Evolutionary conservation across 768 basidiomycete genomes (phyloP).

Genomic region (Leccinum disarticulatum): DNA sequence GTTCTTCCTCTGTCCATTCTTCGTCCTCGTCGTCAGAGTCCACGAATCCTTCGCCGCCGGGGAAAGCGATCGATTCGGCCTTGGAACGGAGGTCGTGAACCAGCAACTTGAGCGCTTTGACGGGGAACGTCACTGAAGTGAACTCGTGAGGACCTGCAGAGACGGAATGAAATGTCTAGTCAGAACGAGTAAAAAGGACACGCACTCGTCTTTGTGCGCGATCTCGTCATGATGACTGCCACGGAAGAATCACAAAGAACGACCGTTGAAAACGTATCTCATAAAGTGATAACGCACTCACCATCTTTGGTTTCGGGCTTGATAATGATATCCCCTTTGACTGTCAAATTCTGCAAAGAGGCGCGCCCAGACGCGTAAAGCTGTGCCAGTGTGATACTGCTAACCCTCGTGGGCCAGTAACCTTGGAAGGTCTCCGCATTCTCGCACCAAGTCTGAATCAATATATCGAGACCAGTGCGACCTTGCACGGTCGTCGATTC

Average conservation of each 20-base stretch:
- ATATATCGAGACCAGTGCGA: slow-evolving; percentile 73
- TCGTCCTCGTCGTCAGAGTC: slow-evolving; percentile 87
- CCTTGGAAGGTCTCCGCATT: slow-evolving; percentile 94
- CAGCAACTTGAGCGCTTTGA: slow-evolving; percentile 90
- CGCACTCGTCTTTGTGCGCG: slow-evolving; percentile 83
- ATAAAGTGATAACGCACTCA: slow-evolving; percentile 40
- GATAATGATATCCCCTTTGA: slow-evolving; percentile 92
- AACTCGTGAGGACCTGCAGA: slow-evolving; percentile 80
- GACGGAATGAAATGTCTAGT: slow-evolving; percentile 19
- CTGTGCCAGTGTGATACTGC: slow-evolving; percentile 76
- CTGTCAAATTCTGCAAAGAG: slow-evolving; percentile 63
- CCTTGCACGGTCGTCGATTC: slow-evolving; percentile 63
- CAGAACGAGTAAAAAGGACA: slow-evolving; percentile 13
- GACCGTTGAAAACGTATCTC: slow-evolving; percentile 13
- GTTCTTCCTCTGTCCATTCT: slow-evolving; percentile 93
- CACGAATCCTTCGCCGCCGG: slow-evolving; percentile 56
- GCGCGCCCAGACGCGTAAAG: slow-evolving; percentile 68
- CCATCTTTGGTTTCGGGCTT: slow-evolving; percentile 78
- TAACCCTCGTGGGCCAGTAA: slow-evolving; percentile 88
- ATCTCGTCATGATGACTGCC: slow-evolving; percentile 95
- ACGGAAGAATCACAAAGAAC: slow-evolving; percentile 25
- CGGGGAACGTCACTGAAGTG: slow-evolving; percentile 81
- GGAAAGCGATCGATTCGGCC: slow-evolving; percentile 69
- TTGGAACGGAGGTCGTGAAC: slow-evolving; percentile 80
- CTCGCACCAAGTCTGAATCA: slow-evolving; percentile 94